Evolutionary conservation across 371 early-diverging fungal genomes (phyloP).

Genomic region (Lichtheimia ornata): DNA sequence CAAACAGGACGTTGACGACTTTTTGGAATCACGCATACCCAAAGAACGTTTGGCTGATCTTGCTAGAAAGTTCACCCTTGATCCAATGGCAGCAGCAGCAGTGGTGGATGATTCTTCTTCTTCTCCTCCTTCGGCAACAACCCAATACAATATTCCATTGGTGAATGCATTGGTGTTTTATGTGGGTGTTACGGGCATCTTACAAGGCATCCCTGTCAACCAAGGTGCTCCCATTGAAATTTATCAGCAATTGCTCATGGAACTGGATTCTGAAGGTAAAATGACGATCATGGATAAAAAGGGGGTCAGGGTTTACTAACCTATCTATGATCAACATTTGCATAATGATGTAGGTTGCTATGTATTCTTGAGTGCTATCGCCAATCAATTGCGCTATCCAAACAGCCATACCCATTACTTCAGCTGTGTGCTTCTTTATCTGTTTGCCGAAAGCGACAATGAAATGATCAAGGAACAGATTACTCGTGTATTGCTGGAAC

Average conservation of each 20-base stretch:
- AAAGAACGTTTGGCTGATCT: slow-evolving; percentile 64
- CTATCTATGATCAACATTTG: too few species aligned
- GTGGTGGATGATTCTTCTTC: too few species aligned
- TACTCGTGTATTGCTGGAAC: slow-evolving; percentile 92
- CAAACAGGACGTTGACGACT: slow-evolving; percentile 75
- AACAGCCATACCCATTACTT: slow-evolving; percentile 96
- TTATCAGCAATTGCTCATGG: slow-evolving; percentile 76
- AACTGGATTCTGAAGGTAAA: slow-evolving; percentile 83
- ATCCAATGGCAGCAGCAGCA: not conserved
- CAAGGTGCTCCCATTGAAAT: slow-evolving; percentile 84
- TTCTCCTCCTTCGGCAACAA: too few species aligned
- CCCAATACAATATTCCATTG: slow-evolving; percentile 74
- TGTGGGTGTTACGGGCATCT: slow-evolving; percentile 79
- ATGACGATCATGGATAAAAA: not conserved
- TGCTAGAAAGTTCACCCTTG: slow-evolving; percentile 12
- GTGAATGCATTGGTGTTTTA: slow-evolving; percentile 91
- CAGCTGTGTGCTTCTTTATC: slow-evolving; percentile 80
- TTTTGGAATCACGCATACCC: slow-evolving; percentile 64
- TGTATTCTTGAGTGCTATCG: slow-evolving; percentile 87
- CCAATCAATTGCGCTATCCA: slow-evolving; percentile 97
- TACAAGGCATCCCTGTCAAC: slow-evolving; percentile 61
- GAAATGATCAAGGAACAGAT: slow-evolving; percentile 93
- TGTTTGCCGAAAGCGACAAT: slow-evolving; percentile 83
- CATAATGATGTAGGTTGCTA: slow-evolving; percentile 67
- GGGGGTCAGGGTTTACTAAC: not conserved